Conservation (phyloP, 768 basidiomycete genomes). For the Serendipita sp. region DNA sequence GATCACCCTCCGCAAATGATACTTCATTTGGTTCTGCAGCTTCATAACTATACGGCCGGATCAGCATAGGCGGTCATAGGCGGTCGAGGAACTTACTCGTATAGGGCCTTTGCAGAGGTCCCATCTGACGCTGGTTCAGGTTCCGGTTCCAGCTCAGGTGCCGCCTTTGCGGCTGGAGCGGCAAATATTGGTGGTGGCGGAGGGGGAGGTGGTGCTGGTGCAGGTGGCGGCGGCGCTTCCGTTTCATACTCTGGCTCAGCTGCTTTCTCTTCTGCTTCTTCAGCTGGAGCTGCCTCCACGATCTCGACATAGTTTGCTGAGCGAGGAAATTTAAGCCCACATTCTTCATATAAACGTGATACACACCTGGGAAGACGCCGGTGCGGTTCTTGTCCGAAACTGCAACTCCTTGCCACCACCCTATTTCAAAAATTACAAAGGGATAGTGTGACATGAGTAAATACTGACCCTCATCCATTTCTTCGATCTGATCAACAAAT, state of each 20-base stretch:
- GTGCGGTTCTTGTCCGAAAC: conserved; percentile 40
- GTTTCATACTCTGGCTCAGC: conserved; percentile 1
- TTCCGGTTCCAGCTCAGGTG: conserved; percentile 26
- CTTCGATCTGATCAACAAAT: conserved; percentile 63
- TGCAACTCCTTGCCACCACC: conserved; percentile 82
- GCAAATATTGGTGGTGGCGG: conserved; percentile 30
- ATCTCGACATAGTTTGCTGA: conserved; percentile 79
- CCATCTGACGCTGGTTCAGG: conserved; percentile 32
- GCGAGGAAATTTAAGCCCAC: not conserved
- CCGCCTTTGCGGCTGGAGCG: conserved; percentile 20
- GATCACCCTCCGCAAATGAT: conserved; percentile 67
- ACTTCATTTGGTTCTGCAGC: conserved; percentile 87
- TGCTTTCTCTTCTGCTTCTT: not conserved
- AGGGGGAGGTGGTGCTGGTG: conserved; percentile 29
- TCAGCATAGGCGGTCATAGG: conserved; percentile 9
- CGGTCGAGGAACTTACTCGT: conserved; percentile 36
- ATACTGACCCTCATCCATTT: conserved; percentile 47
- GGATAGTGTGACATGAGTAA: not conserved
- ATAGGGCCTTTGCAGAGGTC: conserved; percentile 44
- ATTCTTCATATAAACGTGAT: not conserved
- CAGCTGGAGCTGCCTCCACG: conserved; percentile 26
- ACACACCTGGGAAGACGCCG: conserved; percentile 72
- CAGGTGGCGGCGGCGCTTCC: conserved; percentile 24
- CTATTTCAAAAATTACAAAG: conserved; percentile 10
- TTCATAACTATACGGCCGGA: conserved; percentile 45